Percentiles rank a stretch among this genome's conserved stretches.
Evolutionary conservation across 768 basidiomycete genomes (phyloP).

Genomic region (Hirschioporus abietinus): DNA sequence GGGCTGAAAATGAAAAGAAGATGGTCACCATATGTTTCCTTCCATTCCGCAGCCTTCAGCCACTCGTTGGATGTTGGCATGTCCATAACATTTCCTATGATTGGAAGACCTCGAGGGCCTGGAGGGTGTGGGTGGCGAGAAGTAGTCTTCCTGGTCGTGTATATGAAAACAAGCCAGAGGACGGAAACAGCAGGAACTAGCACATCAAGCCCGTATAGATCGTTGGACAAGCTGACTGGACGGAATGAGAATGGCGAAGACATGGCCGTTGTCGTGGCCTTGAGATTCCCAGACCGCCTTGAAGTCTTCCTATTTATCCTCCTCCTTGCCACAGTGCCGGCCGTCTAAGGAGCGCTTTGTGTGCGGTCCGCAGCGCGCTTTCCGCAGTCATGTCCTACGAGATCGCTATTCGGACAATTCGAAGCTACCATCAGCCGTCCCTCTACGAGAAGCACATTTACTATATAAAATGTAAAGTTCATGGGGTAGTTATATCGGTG

Average conservation of each 20-base stretch:
- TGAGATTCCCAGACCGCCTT: neutral
- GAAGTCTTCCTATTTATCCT: neutral
- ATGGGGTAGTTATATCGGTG: too few relatives aligned
- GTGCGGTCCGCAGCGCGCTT: too few relatives aligned
- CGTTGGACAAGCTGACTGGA: neutral
- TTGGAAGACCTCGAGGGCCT: constrained; percentile 16
- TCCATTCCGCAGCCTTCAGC: constrained; percentile 16
- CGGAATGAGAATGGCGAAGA: neutral
- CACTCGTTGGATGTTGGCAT: constrained; percentile 18
- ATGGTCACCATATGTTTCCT: constrained; percentile 17
- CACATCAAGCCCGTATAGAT: neutral
- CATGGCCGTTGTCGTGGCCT: neutral
- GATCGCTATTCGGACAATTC: too few relatives aligned
- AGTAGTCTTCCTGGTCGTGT: neutral
- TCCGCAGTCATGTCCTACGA: too few relatives aligned
- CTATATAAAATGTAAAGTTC: too few relatives aligned
- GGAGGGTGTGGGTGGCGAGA: constrained; percentile 15
- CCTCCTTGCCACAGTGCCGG: neutral
- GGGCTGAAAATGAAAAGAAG: neutral
- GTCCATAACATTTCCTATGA: constrained; percentile 22
- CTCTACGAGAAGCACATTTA: too few relatives aligned
- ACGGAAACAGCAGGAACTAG: neutral
- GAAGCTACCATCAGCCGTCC: too few relatives aligned
- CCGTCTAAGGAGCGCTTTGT: too few relatives aligned
- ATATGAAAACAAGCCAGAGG: neutral